Conservation (phyloP, 306 rosid species). For the Castanospermum australe region DNA sequence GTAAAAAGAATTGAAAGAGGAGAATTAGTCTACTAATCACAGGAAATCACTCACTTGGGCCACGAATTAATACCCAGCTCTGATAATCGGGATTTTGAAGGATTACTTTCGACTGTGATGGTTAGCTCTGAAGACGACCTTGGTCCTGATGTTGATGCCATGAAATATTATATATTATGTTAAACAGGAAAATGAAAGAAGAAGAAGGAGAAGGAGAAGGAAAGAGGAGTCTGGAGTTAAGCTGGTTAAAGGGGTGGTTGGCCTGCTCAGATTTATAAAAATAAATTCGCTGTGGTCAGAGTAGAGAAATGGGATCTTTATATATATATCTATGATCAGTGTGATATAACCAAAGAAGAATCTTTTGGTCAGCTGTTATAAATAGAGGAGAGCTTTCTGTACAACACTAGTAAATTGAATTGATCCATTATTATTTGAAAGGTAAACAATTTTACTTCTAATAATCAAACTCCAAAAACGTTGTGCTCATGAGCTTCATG, state of each 20-base stretch:
- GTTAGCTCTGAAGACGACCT: slow-evolving; percentile 38
- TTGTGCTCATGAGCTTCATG: neutral
- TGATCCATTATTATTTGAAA: neutral
- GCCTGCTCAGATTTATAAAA: slow-evolving; percentile 24
- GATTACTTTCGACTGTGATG: slow-evolving; percentile 62
- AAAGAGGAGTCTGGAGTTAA: neutral
- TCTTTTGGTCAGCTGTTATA: neutral
- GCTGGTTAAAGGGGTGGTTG: slow-evolving; percentile 28
- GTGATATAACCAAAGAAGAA: slow-evolving; percentile 11
- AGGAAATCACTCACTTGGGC: slow-evolving; percentile 59
- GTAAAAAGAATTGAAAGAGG: neutral
- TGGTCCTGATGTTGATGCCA: slow-evolving; percentile 43
- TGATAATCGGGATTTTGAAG: slow-evolving; percentile 56
- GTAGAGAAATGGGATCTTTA: slow-evolving; percentile 26
- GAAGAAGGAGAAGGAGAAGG: neutral
- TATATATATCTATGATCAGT: too few relatives aligned
- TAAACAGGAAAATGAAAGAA: neutral
- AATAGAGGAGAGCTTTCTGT: neutral
- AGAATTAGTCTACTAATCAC: neutral
- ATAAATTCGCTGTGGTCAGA: neutral
- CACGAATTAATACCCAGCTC: slow-evolving; percentile 70
- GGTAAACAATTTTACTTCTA: neutral
- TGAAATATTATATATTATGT: neutral
- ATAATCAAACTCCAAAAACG: neutral
- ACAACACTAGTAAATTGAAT: neutral